Conservation (phyloP, 768 basidiomycete genomes). For the Tulasnella sp. region DNA sequence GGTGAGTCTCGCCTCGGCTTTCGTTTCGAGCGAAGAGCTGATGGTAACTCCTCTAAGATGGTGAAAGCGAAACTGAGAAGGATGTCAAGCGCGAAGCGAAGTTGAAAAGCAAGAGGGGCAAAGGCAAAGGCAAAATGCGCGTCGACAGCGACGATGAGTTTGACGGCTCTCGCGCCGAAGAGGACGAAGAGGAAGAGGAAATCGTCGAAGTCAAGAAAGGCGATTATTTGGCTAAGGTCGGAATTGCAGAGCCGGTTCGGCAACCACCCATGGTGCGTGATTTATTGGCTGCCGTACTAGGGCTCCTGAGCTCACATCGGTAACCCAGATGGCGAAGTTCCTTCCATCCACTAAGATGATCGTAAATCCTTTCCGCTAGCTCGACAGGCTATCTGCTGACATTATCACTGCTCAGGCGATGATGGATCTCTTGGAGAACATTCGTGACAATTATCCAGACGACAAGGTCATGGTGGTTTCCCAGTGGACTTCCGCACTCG, state of each 20-base stretch:
- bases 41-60: not conserved
- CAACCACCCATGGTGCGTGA: conserved; percentile 26
- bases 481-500: conserved; percentile 57
- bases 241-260: conserved; percentile 14
- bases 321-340: conserved; percentile 35
- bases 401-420: conserved; percentile 29
- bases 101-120: conserved; percentile 19
- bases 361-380: conserved; percentile 25
- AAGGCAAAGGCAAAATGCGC: conserved; percentile 18
- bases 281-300: not conserved
- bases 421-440: conserved; percentile 44
- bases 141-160: conserved; percentile 14
- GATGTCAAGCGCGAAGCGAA: conserved; percentile 6
- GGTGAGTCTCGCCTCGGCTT: not conserved
- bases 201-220: conserved; percentile 24
- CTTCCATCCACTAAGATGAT: conserved; percentile 68
- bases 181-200: conserved; percentile 44
- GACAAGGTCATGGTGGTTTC: conserved; percentile 62
- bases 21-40: not conserved
- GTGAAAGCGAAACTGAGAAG: conserved; percentile 7
- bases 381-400: not conserved
- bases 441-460: conserved; percentile 38
- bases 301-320: conserved; percentile 17
- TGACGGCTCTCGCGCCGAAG: conserved; percentile 24
- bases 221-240: not conserved